Base-by-base conservation (phyloP, 106 monocot genomes). In the Dactylorhiza incarnata region DNA sequence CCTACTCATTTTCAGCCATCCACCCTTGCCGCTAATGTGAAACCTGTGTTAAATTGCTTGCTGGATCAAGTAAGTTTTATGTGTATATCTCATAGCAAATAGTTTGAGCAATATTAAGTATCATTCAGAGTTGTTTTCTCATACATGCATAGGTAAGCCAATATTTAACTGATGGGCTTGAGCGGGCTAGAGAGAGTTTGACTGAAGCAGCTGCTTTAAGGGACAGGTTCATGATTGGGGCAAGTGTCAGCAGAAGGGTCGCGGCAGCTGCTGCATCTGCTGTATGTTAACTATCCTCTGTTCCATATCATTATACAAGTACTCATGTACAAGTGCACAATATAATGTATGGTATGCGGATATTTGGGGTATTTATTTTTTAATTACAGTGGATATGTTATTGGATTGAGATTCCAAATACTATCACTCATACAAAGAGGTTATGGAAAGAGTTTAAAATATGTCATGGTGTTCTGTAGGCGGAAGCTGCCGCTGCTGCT, bases 401-500 rank as follows among this genome's bases (percentile, higher is more conserved):
- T 37, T 37, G 37, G 37, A 37, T 37, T 37, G 37, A 37, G 37
- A 37, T 37, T 37, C 37, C 37, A 37, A 37, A 37, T 37, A 37
- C 37, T 37, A 37, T 2, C 37, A 37, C 37, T 37, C 37, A 37
- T 37, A 37, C 37, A 37, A 37, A n/a, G n/a, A n/a, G n/a, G n/a
- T 37, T 37, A 3, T 37, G 37, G 37, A 37, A 37, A 37, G 37
- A 37, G 3, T 37, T 37, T 72, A 13, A 72, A 6, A 8, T 49
- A 5, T 72, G 8, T 17, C 14, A 23, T 12, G 14, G 22, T 48
- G 10, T 72, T 49, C 24, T 92, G 46, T 84, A 99, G 99, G 89
- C 94, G 46, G 94, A 99, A 77, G 99, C 92, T 49, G 99, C 99
- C 73, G 99, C 99, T 66, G 89, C 99, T 82, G 91, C 99, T 82